Conservation (phyloP, 441 rosid species). For the Gossypium schwendimanii region DNA sequence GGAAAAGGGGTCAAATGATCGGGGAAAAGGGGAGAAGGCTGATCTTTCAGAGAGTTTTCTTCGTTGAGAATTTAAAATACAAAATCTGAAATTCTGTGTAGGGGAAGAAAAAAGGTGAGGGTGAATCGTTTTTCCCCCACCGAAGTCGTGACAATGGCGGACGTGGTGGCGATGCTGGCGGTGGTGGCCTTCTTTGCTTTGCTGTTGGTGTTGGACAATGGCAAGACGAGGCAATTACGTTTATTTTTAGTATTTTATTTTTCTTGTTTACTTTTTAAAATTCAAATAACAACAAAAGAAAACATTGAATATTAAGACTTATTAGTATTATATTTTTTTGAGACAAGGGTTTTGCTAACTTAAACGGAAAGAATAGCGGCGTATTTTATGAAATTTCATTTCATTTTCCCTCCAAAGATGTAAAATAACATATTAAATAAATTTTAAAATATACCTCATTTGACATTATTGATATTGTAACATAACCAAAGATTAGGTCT, state of each 20-base stretch:
- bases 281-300: neutral
- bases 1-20: conserved; percentile 18
- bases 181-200: conserved; percentile 18
- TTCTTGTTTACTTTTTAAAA: neutral
- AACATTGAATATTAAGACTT: neutral
- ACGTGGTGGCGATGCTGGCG: conserved; percentile 18
- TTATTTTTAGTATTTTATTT: conserved; percentile 14
- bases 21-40: conserved; percentile 1
- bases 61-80: conserved; percentile 11
- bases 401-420: too few relatives aligned
- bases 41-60: conserved; percentile 14
- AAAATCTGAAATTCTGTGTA: conserved; percentile 5
- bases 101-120: neutral
- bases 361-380: neutral
- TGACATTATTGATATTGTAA: too few relatives aligned
- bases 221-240: conserved; percentile 26
- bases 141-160: conserved; percentile 32
- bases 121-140: conserved; percentile 9
- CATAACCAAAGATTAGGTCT: too few relatives aligned
- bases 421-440: too few relatives aligned
- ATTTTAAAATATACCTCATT: too few relatives aligned
- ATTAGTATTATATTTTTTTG: neutral
- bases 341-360: neutral
- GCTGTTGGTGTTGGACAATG: conserved; percentile 21
- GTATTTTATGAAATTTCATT: neutral